Base-by-base conservation (phyloP, 257 asterid species). In the Leptodermis oblonga region DNA sequence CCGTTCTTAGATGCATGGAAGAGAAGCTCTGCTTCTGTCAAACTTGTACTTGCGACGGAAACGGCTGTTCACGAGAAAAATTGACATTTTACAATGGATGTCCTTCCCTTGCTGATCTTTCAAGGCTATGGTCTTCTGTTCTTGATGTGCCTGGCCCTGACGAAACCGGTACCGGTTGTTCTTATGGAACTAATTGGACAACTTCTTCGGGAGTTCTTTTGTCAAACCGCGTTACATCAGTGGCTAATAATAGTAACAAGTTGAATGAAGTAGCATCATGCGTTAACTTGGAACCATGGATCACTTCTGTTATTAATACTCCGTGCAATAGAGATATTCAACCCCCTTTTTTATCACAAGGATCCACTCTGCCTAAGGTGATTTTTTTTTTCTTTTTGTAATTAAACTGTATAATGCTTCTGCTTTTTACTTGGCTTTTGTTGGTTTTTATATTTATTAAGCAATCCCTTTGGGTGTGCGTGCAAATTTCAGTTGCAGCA, bases 21-120 rank as follows among this genome's bases (percentile, higher is more conserved):
- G 85, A 86, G 17, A 77, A 76, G 28, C 22, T 77, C 6, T 80
- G 81, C 9, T 51, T 85, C 17, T 87, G 92, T 45, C 73, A 71
- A 9, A 71, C 31, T 10, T 88, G 95, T 77, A 81, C 78, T 59
- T 78, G 82, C 77, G 74, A 68, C 37, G 80, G 72, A 14, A 68
- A 69, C 49, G 85, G 79, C 13, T 87, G 86, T 62, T 77, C 82
- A 76, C 67, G 77, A 83, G 7, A 52, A 41, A 72, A 68, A 33
- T 45, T 87, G 75, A 76, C 26, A 11, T 82, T 73, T 45, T 87
- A 79, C 74, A 41, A 51, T 28, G 89, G 86, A 4, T 87, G 83
- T 67, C 90, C 92, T 37, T 74, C 90, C 2, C 23, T 41, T 0
- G 23, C 73, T 0, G 97, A 91, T 70, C 74, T 88, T 28, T 70